Evolutionary conservation across 176 grass and related monocot genomes (phyloP).

Genomic region (Musa schizocarpa): DNA sequence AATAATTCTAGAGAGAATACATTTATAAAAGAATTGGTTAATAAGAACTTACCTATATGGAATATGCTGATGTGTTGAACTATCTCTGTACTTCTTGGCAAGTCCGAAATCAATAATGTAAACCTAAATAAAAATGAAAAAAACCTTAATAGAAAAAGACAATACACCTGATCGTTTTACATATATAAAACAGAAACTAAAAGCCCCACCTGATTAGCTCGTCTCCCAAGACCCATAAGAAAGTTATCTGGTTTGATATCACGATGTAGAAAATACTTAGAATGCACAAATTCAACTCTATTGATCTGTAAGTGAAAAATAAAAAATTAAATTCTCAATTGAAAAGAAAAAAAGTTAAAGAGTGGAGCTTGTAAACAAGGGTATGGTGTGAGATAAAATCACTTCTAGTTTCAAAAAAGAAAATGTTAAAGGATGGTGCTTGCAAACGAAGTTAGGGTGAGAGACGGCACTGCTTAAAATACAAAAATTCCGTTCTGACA

Average conservation of each 20-base stretch:
- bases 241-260: conserved; percentile 95
- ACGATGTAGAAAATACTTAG: conserved; percentile 75
- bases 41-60: conserved; percentile 54
- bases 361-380: neutral
- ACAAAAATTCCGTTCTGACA: neutral
- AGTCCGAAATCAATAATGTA: conserved; percentile 90
- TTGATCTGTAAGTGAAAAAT: conserved; percentile 40
- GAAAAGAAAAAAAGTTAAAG: neutral
- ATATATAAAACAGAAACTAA: neutral
- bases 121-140: conserved; percentile 32
- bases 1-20: neutral
- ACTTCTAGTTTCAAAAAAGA: neutral
- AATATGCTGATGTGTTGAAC: conserved; percentile 59
- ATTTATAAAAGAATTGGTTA: neutral
- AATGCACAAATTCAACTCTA: conserved; percentile 61
- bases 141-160: conserved; percentile 6
- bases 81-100: conserved; percentile 80
- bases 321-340: neutral
- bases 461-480: neutral
- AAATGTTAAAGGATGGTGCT: neutral
- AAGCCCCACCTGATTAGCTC: conserved; percentile 42
- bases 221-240: conserved; percentile 72
- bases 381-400: neutral
- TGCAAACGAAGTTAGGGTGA: neutral
- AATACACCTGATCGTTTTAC: conserved; percentile 2